These are phyloP conservation scores for Grosmannia clavigera DNA, from an alignment of 2,329 filamentous ascomycete genomes.

Conservation along the genomic window DNA sequence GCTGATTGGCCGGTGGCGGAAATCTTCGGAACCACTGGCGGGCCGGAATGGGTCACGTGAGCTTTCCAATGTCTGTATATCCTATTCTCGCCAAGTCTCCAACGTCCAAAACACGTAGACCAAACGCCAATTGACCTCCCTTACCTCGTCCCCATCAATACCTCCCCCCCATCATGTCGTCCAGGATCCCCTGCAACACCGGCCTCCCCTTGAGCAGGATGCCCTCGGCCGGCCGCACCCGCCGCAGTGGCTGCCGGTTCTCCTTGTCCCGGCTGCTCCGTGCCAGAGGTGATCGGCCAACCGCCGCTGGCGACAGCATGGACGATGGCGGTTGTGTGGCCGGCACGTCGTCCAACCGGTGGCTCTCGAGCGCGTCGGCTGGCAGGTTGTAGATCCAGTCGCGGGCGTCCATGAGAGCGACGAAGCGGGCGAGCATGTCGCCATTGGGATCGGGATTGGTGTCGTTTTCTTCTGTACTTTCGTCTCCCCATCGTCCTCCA, in stretches of 20 bases:
- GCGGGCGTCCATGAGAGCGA: slow-evolving; percentile 62
- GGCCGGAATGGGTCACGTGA: background rate
- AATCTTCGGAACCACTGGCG: slow-evolving; percentile 11
- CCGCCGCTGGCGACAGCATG: background rate
- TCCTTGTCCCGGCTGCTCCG: slow-evolving; percentile 24
- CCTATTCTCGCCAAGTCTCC: no score
- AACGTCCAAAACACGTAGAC: no score
- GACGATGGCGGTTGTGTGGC: slow-evolving; percentile 5
- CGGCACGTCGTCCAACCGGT: slow-evolving; percentile 40
- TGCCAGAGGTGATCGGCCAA: slow-evolving; percentile 5
- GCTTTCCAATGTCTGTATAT: no score
- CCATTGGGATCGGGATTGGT: slow-evolving; percentile 22
- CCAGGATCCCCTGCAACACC: slow-evolving; percentile 64
- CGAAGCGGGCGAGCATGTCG: slow-evolving; percentile 65
- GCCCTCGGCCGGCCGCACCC: slow-evolving; percentile 45
- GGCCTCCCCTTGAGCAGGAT: slow-evolving; percentile 53
- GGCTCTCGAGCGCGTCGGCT: slow-evolving; percentile 48
- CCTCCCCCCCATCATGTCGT: slow-evolving; percentile 41
- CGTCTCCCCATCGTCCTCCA: slow-evolving; percentile 36
- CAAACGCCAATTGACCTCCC: no score
- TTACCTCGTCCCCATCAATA: background rate
- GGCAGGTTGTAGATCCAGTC: slow-evolving; percentile 73
- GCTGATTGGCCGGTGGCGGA: slow-evolving; percentile 2
- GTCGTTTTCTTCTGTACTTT: slow-evolving; percentile 19
- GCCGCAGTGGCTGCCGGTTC: slow-evolving; percentile 35